Base-by-base conservation (phyloP, 2,329 filamentous ascomycete genomes). In the Trichoderma sp. region DNA sequence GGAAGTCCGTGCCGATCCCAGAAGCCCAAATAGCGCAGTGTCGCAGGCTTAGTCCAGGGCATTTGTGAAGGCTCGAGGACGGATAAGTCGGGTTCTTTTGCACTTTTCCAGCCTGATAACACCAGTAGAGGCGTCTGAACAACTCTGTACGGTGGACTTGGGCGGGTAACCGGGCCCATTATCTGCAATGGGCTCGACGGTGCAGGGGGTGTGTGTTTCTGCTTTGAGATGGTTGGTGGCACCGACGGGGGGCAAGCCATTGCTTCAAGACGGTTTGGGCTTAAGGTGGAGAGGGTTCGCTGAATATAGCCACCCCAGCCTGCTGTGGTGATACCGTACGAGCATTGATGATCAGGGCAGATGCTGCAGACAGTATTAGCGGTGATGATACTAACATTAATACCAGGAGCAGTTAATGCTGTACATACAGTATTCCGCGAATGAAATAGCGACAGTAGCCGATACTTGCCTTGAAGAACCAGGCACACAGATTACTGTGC, bases 11-110 rank as follows among this genome's bases (percentile, higher is more conserved):
- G 66, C 57, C 66, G 57, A 70, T 70, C 66, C 57, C 39, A 51
- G 66, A 24, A 62, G 36, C 9, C 21, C 51, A 67, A 67, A 67
- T 67, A 67, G 51, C 56, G 56, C 66, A 51, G 21, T 7, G 63
- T 70, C 8, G 36, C 57, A 36, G 66, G 36, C 24, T 14, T 36
- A 62, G 21, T n/a, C n/a, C 66, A 51, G 39, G 57, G 28, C 56
- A 57, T 15, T 7, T 9, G 39, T 34, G 63, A 24, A 51, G 21
- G 14, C 21, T 26, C 3, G 15, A 12, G 15, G 39, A 70, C 66
- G 66, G 66, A 70, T 70, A 70, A 70, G 57, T 70, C 66, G 66
- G 66, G 66, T 70, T 36, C 66, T 70, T 70, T 70, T 70, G 66
- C 66, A 32, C 56, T 14, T 61, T 4, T 9, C n/a, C 5, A n/a